Conservation (phyloP, 2,329 filamentous ascomycete species). For the Dendrostoma leiphaemia region DNA sequence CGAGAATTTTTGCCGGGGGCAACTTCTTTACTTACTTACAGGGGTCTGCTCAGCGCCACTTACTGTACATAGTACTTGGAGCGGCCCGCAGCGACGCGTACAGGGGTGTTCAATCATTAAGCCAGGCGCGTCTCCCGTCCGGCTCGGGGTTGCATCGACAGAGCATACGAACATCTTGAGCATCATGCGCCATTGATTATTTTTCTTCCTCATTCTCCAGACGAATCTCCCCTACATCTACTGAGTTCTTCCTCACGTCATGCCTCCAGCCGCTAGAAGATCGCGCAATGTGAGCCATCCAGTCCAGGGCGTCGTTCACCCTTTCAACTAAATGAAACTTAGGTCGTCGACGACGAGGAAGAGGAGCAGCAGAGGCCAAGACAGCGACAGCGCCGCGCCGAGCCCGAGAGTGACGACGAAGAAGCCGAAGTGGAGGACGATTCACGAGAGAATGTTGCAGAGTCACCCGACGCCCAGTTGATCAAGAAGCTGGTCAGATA, state of each 20-base stretch:
- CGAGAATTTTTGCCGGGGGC: slow-evolving; percentile 2
- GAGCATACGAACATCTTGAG: neutral
- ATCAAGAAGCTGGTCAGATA: slow-evolving; percentile 69
- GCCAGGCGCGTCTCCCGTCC: slow-evolving; percentile 4
- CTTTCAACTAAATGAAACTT: neutral
- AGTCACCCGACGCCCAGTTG: slow-evolving; percentile 49
- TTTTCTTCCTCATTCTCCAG: no score
- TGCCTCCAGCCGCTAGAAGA: slow-evolving; percentile 15
- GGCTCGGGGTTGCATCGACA: no score
- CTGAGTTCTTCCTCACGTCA: neutral
- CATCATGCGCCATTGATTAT: no score
- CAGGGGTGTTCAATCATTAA: neutral
- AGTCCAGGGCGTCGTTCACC: neutral
- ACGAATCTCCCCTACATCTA: no score
- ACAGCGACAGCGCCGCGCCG: slow-evolving; percentile 34
- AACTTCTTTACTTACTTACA: neutral
- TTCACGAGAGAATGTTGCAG: slow-evolving; percentile 34
- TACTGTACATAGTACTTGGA: no score
- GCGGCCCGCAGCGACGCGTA: neutral
- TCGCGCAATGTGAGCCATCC: slow-evolving; percentile 12
- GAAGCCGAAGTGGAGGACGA: slow-evolving; percentile 31
- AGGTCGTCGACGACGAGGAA: slow-evolving; percentile 32
- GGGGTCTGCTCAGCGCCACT: no score
- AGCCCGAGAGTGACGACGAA: slow-evolving; percentile 28
- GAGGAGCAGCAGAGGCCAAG: slow-evolving; percentile 39